Evolutionary conservation across 768 basidiomycete species (phyloP).

Genomic region (Symmetrospora coprosmae): DNA sequence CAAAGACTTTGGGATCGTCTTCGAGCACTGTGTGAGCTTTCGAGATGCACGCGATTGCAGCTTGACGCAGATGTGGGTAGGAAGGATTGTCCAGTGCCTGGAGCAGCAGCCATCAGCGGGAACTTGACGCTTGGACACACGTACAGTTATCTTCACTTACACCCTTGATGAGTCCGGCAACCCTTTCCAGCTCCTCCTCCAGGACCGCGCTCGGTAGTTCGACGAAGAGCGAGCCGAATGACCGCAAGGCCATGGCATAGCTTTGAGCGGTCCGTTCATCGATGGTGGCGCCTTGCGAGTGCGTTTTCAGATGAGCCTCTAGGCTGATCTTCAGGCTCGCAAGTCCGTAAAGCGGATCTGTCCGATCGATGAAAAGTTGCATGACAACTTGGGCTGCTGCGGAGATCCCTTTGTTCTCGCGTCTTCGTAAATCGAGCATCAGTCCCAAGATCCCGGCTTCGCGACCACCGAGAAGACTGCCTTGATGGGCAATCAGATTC

Average conservation of each 20-base stretch:
- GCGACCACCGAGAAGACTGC: slow-evolving; percentile 22
- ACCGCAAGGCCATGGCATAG: slow-evolving; percentile 26
- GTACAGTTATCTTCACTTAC: slow-evolving; percentile 6
- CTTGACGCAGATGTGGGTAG: slow-evolving; percentile 23
- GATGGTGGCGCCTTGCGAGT: background rate
- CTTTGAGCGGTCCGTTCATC: background rate
- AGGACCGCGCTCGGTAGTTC: slow-evolving; percentile 27
- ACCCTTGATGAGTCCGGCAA: slow-evolving; percentile 21
- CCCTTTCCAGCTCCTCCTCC: slow-evolving; percentile 29
- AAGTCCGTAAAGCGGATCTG: slow-evolving; percentile 32
- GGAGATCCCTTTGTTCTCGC: slow-evolving; percentile 20
- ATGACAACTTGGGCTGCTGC: slow-evolving; percentile 28
- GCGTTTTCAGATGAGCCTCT: slow-evolving; percentile 1
- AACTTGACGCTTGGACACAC: background rate
- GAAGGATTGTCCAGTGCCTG: slow-evolving; percentile 26
- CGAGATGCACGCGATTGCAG: slow-evolving; percentile 24
- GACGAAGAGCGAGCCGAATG: slow-evolving; percentile 24
- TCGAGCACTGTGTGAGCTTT: slow-evolving; percentile 23
- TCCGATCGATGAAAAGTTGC: slow-evolving; percentile 15
- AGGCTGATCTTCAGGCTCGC: slow-evolving; percentile 23
- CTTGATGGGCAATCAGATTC: slow-evolving; percentile 29
- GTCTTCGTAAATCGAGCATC: slow-evolving; percentile 25
- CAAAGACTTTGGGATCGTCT: slow-evolving; percentile 24
- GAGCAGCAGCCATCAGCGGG: too few species aligned
- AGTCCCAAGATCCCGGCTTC: slow-evolving; percentile 27